Evolutionary conservation across 2,329 filamentous ascomycete genomes (phyloP).

Genomic region (Lecanosticta acicola): DNA sequence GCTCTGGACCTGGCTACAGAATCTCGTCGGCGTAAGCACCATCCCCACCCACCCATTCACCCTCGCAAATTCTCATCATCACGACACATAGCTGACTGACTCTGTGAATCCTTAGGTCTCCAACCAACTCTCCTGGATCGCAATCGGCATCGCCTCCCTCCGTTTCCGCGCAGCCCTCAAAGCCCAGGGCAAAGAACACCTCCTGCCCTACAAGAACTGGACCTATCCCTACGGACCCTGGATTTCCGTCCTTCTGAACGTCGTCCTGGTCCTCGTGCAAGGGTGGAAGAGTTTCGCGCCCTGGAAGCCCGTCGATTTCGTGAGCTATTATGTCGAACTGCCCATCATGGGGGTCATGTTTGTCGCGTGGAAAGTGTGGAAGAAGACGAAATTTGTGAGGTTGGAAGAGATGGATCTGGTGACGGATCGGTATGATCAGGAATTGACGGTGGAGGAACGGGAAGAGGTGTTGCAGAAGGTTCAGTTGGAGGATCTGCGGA

Average conservation of each 20-base stretch:
- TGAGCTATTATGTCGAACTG: conserved; percentile 57
- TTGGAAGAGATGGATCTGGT: conserved; percentile 47
- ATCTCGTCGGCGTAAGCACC: conserved; percentile 62
- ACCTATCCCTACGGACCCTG: conserved; percentile 60
- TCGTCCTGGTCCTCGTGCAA: conserved; percentile 57
- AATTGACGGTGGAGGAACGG: conserved; percentile 14
- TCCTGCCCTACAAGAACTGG: conserved; percentile 61
- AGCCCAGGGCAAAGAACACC: conserved; percentile 55
- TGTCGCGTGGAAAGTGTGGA: conserved; percentile 50
- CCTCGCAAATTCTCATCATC: too few relatives aligned
- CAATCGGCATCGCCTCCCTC: conserved; percentile 60
- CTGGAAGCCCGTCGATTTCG: conserved; percentile 56
- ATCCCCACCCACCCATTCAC: too few relatives aligned
- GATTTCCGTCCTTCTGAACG: conserved; percentile 52
- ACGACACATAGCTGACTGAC: too few relatives aligned
- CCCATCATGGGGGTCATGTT: conserved; percentile 55
- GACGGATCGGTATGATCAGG: conserved; percentile 20
- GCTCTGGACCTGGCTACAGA: conserved; percentile 62
- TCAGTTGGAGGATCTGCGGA: conserved; percentile 11
- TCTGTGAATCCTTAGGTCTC: too few relatives aligned
- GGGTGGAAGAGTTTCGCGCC: conserved; percentile 60
- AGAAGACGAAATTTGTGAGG: conserved; percentile 45
- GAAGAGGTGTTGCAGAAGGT: conserved; percentile 14
- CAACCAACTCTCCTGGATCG: conserved; percentile 61
- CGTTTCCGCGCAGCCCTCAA: conserved; percentile 57